Conservation (phyloP, 441 rosid genomes). For the Erodium trifolium region DNA sequence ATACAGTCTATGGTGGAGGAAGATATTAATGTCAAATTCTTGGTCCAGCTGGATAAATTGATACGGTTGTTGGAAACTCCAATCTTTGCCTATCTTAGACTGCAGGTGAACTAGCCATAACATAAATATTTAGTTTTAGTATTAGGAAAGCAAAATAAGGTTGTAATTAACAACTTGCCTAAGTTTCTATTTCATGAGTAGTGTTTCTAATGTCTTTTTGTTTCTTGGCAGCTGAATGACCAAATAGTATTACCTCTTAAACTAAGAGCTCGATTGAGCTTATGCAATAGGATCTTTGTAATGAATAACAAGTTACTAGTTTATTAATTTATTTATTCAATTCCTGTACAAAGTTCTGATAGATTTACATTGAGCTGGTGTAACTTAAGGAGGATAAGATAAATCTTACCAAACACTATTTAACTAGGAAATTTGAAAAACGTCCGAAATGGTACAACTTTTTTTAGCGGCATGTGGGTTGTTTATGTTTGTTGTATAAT, state of each 20-base stretch:
- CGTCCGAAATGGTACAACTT: not conserved
- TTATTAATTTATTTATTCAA: not conserved
- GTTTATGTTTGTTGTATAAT: not conserved
- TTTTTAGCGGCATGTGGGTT: not conserved
- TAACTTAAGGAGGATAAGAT: not conserved
- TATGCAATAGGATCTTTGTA: too few relatives aligned
- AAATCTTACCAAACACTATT: not conserved
- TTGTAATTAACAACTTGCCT: not conserved
- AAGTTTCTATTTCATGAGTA: constrained; percentile 4
- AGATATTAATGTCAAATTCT: constrained; percentile 89
- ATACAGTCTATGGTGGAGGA: constrained; percentile 94
- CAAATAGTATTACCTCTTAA: not conserved
- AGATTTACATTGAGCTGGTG: constrained; percentile 1
- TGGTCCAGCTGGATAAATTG: constrained; percentile 97
- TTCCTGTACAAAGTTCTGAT: not conserved
- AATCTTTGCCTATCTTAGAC: constrained; percentile 91
- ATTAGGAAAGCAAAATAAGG: constrained; percentile 8
- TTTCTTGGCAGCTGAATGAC: constrained; percentile 5
- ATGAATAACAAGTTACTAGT: too few relatives aligned
- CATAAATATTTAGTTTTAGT: too few relatives aligned
- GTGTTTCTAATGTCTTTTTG: not conserved
- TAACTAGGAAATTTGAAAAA: not conserved
- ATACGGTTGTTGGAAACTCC: constrained; percentile 97
- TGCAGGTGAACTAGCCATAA: constrained; percentile 54
- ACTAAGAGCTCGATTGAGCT: too few relatives aligned